Evolutionary conservation across 768 basidiomycete genomes (phyloP).

Genomic region (Neoboletus brunneissimus): DNA sequence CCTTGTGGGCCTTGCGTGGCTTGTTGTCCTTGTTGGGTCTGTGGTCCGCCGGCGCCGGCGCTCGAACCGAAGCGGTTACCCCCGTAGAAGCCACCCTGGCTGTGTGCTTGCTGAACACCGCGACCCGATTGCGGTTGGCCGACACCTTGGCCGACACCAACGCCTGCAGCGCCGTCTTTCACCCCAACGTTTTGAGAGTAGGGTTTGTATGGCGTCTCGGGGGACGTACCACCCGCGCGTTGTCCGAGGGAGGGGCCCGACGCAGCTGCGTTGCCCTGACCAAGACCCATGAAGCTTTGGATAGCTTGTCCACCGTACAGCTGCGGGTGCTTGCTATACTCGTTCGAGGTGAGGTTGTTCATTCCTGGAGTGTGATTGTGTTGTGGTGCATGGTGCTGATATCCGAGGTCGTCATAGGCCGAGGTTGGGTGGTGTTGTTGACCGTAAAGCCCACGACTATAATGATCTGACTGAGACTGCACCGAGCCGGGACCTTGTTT

Average conservation of each 20-base stretch:
- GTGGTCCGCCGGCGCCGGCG: constrained; percentile 44
- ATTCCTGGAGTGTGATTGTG: constrained; percentile 53
- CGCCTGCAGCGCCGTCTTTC: constrained; percentile 57
- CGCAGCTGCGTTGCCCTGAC: constrained; percentile 40
- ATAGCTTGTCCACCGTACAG: constrained; percentile 54
- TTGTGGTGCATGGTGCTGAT: constrained; percentile 54
- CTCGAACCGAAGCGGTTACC: constrained; percentile 42
- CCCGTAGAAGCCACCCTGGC: constrained; percentile 46
- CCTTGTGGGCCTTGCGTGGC: constrained; percentile 33
- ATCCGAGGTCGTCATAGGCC: constrained; percentile 49
- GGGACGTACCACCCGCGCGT: constrained; percentile 51
- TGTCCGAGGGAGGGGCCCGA: constrained; percentile 48
- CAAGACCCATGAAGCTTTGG: constrained; percentile 70
- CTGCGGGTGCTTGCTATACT: constrained; percentile 45
- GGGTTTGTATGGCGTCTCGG: constrained; percentile 74
- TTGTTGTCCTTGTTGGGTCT: constrained; percentile 47
- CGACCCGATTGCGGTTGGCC: constrained; percentile 40
- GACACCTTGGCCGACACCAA: constrained; percentile 38
- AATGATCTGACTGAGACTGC: constrained; percentile 54
- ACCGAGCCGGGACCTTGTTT: constrained; percentile 61
- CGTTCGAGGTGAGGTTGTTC: constrained; percentile 38
- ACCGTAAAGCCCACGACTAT: constrained; percentile 62
- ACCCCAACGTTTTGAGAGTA: constrained; percentile 51
- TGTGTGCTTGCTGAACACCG: constrained; percentile 43
- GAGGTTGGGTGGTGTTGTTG: constrained; percentile 48